Percentiles rank a stretch among this genome's conserved stretches.
These are phyloP conservation scores for Aspergillus niger DNA, from an alignment of 2,329 filamentous ascomycete genomes.

Conservation along the genomic window DNA sequence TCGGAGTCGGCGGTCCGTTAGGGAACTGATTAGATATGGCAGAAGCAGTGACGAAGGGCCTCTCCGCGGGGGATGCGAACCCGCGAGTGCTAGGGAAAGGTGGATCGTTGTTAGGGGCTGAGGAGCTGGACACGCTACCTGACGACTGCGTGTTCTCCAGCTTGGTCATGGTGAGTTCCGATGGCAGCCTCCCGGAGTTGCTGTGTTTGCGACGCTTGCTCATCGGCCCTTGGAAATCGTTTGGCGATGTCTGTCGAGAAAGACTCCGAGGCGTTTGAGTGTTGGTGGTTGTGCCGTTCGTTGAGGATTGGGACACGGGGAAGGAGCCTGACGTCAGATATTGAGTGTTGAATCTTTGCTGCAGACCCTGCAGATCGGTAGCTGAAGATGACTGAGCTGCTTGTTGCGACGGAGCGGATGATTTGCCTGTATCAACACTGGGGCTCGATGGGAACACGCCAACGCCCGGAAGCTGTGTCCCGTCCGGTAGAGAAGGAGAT, in stretches of 20 bases:
- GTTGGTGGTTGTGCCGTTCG: constrained; percentile 39
- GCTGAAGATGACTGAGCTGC: constrained; percentile 61
- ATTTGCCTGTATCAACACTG: constrained; percentile 33
- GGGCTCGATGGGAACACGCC: constrained; percentile 46
- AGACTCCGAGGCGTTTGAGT: constrained; percentile 62
- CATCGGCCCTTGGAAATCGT: constrained; percentile 62
- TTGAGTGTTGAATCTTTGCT: constrained; percentile 52
- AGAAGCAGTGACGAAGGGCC: constrained; percentile 49
- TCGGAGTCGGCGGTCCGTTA: constrained; percentile 67
- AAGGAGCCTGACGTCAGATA: constrained; percentile 45
- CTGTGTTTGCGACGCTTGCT: constrained; percentile 84
- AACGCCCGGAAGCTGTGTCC: constrained; percentile 45
- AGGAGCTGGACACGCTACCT: constrained; percentile 27
- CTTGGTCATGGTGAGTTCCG: constrained; percentile 77
- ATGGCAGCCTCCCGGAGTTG: constrained; percentile 68
- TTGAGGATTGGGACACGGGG: constrained; percentile 39
- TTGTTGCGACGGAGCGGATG: constrained; percentile 36
- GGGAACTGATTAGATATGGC: constrained; percentile 53
- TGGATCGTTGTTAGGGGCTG: constrained; percentile 45
- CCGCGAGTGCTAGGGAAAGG: constrained; percentile 43
- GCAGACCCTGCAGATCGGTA: constrained; percentile 64
- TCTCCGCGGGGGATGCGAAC: constrained; percentile 45
- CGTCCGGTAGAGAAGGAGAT: constrained; percentile 39
- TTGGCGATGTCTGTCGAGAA: constrained; percentile 74
- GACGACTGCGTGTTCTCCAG: constrained; percentile 61